Evolutionary conservation across 2,329 filamentous ascomycete genomes (phyloP).

Genomic region (Nigrograna mackinnonii): DNA sequence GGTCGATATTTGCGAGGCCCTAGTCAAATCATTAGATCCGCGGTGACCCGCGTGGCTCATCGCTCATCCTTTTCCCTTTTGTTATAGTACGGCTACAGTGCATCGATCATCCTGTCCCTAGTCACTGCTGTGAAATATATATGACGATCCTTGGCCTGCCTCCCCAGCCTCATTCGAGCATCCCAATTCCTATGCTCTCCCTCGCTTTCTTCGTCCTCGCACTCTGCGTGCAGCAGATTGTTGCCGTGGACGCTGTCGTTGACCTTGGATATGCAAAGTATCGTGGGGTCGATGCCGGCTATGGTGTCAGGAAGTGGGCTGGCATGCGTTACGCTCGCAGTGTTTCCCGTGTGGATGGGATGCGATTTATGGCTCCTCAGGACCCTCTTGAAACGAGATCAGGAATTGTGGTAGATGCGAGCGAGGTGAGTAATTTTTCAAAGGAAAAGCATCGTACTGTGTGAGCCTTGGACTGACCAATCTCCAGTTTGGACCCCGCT

Average conservation of each 20-base stretch:
- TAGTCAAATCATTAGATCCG: too few species aligned
- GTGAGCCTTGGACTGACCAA: slow-evolving; percentile 12
- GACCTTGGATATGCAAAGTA: slow-evolving; percentile 71
- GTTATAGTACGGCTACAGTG: too few species aligned
- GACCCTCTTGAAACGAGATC: slow-evolving; percentile 55
- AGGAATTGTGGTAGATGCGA: slow-evolving; percentile 55
- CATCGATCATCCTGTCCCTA: too few species aligned
- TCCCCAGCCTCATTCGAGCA: neutral
- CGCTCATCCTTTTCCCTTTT: too few species aligned
- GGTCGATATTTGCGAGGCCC: too few species aligned
- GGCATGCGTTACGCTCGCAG: slow-evolving; percentile 70
- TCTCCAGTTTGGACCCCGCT: slow-evolving; percentile 34
- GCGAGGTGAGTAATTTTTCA: slow-evolving; percentile 26
- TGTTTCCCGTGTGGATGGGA: slow-evolving; percentile 31
- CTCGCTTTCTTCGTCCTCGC: slow-evolving; percentile 11
- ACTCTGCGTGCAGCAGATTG: slow-evolving; percentile 23
- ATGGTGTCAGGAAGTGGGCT: slow-evolving; percentile 71
- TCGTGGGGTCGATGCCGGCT: slow-evolving; percentile 56
- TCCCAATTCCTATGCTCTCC: neutral
- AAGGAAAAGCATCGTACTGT: too few species aligned
- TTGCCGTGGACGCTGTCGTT: slow-evolving; percentile 51
- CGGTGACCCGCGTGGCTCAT: too few species aligned
- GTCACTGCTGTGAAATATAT: too few species aligned
- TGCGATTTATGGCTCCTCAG: slow-evolving; percentile 67
- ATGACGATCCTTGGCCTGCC: too few species aligned